Evolutionary conservation across 2,329 filamentous ascomycete species (phyloP), one percentile per base, ranked within the genome.

Genomic region (Domatiomyces globalis): DNA sequence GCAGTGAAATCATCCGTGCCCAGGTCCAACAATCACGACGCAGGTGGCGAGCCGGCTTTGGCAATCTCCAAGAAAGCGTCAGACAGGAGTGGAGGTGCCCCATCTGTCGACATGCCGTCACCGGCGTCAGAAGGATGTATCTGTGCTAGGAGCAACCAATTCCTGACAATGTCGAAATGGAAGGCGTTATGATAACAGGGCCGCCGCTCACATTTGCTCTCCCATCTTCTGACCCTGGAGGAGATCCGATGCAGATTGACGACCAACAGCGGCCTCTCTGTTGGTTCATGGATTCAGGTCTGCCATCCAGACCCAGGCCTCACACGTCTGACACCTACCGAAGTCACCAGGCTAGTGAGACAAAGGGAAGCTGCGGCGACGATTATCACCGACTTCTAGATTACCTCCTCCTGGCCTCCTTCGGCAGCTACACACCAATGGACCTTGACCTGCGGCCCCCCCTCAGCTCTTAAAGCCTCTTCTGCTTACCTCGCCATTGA

Each of bases 81-180:
- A 49, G 51, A 4, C 19, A 47, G 39, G 45, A 39, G 20, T 56
- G 52, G 56, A 51, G 33, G 45, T 58, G 56, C 51, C 56, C 56
- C 6, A 54, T 57, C 18, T 58, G 56, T 48, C 54, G 56, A n/a
- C 51, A 49, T 29, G 43, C 29, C 15, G 51, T 58, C 17, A 39
- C 15, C n/a, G 43, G 46, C 22, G 46, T 50, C 19, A 50, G 50
- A 29, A 56, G 51, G 48, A 51, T 58, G 7, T 58, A 50, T 49
- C n/a, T 58, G 43, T 20, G 47, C 20, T 56, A 39, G 33, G 33
- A 39, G 33, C 33, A 7, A 15, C 10, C 33, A 5, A 15, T 39
- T 15, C 15, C 33, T 15, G 33, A 39, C 33, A 10, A 39, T 15
- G 33, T 5, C 15, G 10, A 39, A 39, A 39, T 39, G 33, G 33